phyloP scores from a whole-genome alignment of 2,329 filamentous ascomycete species.

The Diaporthe sp. region DNA sequence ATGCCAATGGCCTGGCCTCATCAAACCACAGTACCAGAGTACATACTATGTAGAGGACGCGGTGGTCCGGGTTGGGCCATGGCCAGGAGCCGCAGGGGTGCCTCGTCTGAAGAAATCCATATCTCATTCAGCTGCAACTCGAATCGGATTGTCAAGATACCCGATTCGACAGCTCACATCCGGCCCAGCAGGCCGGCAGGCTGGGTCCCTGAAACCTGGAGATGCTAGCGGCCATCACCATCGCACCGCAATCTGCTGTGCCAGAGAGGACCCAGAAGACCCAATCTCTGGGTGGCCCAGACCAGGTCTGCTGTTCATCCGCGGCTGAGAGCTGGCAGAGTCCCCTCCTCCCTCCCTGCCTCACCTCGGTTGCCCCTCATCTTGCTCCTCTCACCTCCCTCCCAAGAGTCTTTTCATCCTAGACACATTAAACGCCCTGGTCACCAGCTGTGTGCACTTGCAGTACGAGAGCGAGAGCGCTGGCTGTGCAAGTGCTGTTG shows the following conservation, averaged over 20 bases:
- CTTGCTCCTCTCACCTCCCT: neutral
- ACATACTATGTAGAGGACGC: too few relatives aligned
- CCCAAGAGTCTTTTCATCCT: too few relatives aligned
- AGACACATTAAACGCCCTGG: neutral
- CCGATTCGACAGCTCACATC: slow-evolving; percentile 39
- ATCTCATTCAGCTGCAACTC: slow-evolving; percentile 9
- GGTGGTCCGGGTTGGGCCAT: neutral
- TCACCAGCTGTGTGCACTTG: neutral
- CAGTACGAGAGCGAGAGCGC: neutral
- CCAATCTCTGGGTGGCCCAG: neutral
- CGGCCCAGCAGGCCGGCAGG: slow-evolving; percentile 17
- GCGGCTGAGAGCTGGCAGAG: neutral
- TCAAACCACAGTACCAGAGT: too few relatives aligned
- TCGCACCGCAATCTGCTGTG: slow-evolving; percentile 18
- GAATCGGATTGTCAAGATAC: slow-evolving; percentile 30
- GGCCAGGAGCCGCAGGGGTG: neutral
- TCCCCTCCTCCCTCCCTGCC: neutral
- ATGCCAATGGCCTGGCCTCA: neutral
- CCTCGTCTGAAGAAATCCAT: slow-evolving; percentile 17
- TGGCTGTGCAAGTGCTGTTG: neutral
- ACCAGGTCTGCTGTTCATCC: neutral
- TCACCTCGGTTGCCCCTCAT: neutral
- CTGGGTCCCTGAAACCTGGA: slow-evolving; percentile 20
- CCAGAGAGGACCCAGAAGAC: neutral
- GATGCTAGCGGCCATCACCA: slow-evolving; percentile 15